Evolutionary conservation across 306 rosid species (phyloP), one percentile per base, ranked within the genome.

Genomic region (Crotalaria pallida): DNA sequence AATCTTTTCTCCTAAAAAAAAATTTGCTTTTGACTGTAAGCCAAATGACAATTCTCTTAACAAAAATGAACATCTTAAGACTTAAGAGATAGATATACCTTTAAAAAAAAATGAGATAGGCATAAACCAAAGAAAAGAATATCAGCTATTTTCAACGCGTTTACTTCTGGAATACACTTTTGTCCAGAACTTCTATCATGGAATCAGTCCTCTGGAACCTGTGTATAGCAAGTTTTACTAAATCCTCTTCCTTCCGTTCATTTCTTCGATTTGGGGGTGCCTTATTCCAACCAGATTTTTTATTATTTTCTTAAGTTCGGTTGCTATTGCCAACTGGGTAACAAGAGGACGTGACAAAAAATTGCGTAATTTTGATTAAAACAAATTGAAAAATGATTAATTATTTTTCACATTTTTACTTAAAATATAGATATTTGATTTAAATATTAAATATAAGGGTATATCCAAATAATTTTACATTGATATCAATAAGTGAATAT

Each of bases 41-140:
- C n/a, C n/a, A n/a, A n/a, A n/a, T n/a, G n/a, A n/a, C n/a, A n/a
- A n/a, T n/a, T n/a, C n/a, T n/a, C n/a, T n/a, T n/a, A n/a, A n/a
- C n/a, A n/a, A n/a, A n/a, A n/a, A n/a, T n/a, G n/a, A n/a, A n/a
- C n/a, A n/a, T n/a, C n/a, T n/a, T n/a, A n/a, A n/a, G n/a, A n/a
- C n/a, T n/a, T n/a, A n/a, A n/a, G n/a, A n/a, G n/a, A n/a, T n/a
- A n/a, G n/a, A n/a, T n/a, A n/a, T n/a, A n/a, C n/a, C n/a, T n/a
- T n/a, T n/a, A 51, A 34, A 19, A 23, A 58, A 70, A 17, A 72
- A 38, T 18, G 58, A 57, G 11, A 38, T 15, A 66, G 75, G 51
- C 78, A 47, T 48, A 11, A 78, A 50, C 31, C 70, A 47, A 47
- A 55, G 21, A 3, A 71, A 78, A 43, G 75, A 34, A 78, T 36